A percentile compares a stretch with the other conserved stretches of the same genome.
These are phyloP conservation scores for Saturnispora galanensis DNA, from an alignment of 805 yeast genomes.

Conservation along the genomic window DNA sequence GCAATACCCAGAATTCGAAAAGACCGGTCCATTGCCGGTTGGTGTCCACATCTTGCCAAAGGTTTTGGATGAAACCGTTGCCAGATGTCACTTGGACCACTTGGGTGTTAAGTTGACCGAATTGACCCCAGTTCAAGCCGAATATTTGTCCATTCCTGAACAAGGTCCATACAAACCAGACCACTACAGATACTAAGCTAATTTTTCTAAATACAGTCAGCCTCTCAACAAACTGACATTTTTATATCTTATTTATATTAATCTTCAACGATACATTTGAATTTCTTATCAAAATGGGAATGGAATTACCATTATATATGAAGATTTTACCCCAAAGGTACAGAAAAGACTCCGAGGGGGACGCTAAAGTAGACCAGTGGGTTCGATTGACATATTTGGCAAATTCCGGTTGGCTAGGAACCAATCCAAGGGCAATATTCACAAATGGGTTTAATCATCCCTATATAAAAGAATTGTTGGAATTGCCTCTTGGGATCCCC, in stretches of 20 bases:
- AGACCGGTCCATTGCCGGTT: slow-evolving; percentile 80
- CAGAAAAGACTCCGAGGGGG: not conserved
- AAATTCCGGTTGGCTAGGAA: slow-evolving; percentile 8
- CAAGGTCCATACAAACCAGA: slow-evolving; percentile 98
- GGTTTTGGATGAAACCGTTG: slow-evolving; percentile 97
- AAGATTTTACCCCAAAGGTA: not conserved
- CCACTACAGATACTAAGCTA: slow-evolving; percentile 83
- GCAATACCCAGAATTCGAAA: slow-evolving; percentile 79
- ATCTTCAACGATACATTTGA: slow-evolving; percentile 3
- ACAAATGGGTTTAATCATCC: not conserved
- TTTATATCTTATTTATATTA: slow-evolving; percentile 1
- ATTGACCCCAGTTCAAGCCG: slow-evolving; percentile 75
- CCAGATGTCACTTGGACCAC: slow-evolving; percentile 91
- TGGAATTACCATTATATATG: not conserved
- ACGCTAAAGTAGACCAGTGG: not conserved
- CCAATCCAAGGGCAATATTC: slow-evolving; percentile 3
- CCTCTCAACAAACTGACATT: slow-evolving; percentile 8
- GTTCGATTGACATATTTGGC: slow-evolving; percentile 2
- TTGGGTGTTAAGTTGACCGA: slow-evolving; percentile 80
- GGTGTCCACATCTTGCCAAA: slow-evolving; percentile 97
- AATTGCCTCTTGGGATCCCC: slow-evolving; percentile 1
- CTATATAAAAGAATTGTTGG: slow-evolving; percentile 1
- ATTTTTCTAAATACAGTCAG: not conserved
- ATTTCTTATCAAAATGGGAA: not conserved
- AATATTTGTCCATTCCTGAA: slow-evolving; percentile 82